Evolutionary conservation across 1,284 basidiomycete species (phyloP).

Genomic region (Irpex rosettiformis): DNA sequence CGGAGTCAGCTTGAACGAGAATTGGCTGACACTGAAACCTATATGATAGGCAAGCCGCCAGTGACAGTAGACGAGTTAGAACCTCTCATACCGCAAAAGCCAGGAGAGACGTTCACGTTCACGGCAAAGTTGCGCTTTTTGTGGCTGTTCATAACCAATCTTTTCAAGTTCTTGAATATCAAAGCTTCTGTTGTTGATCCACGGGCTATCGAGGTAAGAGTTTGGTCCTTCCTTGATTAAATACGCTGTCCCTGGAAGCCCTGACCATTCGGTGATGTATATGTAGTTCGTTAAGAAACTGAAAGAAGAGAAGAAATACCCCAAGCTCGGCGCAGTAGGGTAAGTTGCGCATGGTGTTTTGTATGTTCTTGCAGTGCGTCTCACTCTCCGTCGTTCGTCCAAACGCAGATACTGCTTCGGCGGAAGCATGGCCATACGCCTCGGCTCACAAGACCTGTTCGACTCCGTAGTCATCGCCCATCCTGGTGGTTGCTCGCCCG

Average conservation of each 20-base stretch:
- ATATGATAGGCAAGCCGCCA: constrained; percentile 37
- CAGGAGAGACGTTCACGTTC: constrained; percentile 36
- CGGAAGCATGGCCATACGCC: constrained; percentile 38
- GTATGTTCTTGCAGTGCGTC: background rate
- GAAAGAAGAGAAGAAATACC: constrained; percentile 49
- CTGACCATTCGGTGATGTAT: background rate
- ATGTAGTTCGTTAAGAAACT: constrained; percentile 47
- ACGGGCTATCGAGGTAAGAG: constrained; percentile 31
- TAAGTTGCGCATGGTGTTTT: constrained; percentile 23
- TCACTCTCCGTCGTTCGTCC: background rate
- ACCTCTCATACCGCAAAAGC: constrained; percentile 35
- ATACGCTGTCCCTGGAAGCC: no score
- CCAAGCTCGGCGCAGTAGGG: constrained; percentile 60
- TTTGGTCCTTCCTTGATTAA: no score
- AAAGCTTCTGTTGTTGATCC: constrained; percentile 39
- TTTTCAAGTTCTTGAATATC: constrained; percentile 33
- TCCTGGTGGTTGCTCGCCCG: constrained; percentile 41
- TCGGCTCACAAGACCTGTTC: constrained; percentile 40
- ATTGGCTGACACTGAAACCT: background rate
- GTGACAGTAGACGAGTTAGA: constrained; percentile 33
- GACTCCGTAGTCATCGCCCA: constrained; percentile 54
- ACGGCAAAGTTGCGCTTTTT: constrained; percentile 32
- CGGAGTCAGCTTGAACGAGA: background rate
- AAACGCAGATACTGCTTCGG: constrained; percentile 64
- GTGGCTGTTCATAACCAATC: constrained; percentile 26